Percentiles rank a stretch among this genome's conserved stretches.
These are phyloP conservation scores for Ceratobasidium sp. DNA, from an alignment of 1,284 basidiomycete genomes.

Conservation along the genomic window DNA sequence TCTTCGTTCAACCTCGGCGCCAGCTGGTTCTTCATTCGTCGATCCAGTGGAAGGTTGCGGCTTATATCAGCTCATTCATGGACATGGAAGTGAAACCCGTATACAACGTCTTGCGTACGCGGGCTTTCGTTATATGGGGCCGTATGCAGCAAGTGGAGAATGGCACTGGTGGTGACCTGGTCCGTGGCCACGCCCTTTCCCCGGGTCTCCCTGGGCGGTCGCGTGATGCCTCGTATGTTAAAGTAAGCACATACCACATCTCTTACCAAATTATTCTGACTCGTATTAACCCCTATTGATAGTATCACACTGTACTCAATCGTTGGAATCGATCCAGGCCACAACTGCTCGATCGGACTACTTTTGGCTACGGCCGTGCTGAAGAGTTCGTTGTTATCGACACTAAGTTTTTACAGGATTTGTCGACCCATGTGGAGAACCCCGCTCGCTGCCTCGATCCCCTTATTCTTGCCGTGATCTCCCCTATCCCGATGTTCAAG, in stretches of 20 bases:
- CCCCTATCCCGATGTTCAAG: conserved; percentile 39
- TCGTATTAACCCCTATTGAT: background rate
- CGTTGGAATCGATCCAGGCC: background rate
- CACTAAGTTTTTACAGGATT: background rate
- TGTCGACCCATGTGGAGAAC: conserved; percentile 46
- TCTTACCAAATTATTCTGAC: background rate
- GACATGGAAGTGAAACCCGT: background rate
- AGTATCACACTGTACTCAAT: conserved; percentile 9
- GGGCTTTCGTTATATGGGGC: background rate
- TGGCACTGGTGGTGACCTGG: background rate
- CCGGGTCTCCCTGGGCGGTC: background rate
- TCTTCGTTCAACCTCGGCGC: conserved; percentile 4
- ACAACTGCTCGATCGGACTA: background rate
- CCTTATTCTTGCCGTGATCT: conserved; percentile 48
- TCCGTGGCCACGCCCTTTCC: background rate
- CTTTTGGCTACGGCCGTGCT: background rate
- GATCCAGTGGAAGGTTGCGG: conserved; percentile 35
- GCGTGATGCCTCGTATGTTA: conserved; percentile 16
- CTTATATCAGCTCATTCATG: background rate
- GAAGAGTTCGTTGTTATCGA: conserved; percentile 15
- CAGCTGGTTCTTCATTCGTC: conserved; percentile 42
- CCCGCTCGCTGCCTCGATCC: conserved; percentile 42
- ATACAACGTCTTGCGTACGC: background rate
- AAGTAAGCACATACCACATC: background rate
- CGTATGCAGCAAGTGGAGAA: background rate